A percentile compares a stretch with the other conserved stretches of the same genome.
phyloP scores from a whole-genome alignment of 2,329 filamentous ascomycete species.

The Pseudopithomyces chartarum region DNA sequence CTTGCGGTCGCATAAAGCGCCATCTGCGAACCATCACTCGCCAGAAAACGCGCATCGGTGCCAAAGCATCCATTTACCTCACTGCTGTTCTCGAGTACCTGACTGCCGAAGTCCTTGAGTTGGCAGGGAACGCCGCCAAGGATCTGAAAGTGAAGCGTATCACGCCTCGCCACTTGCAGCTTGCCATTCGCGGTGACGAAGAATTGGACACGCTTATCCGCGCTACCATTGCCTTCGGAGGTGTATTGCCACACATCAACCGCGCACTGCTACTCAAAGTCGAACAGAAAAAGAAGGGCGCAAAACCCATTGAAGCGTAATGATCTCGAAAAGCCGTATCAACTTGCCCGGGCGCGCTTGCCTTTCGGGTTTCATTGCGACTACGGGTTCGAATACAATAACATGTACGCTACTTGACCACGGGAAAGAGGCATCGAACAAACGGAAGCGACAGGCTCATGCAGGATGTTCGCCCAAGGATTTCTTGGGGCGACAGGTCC shows the following conservation, averaged over 20 bases:
- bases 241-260: conserved; percentile 99
- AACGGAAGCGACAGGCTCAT: background rate
- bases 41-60: conserved; percentile 99
- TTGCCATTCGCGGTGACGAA: conserved; percentile 97
- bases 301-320: conserved; percentile 54
- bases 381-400: background rate
- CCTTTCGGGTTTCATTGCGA: background rate
- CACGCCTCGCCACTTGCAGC: conserved; percentile 94
- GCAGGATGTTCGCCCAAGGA: background rate
- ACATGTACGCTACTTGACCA: background rate
- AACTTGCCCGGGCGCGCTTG: background rate
- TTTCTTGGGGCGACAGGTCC: background rate
- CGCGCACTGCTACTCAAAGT: conserved; percentile 93
- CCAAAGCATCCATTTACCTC: conserved; percentile 97
- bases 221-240: conserved; percentile 96
- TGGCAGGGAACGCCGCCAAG: conserved; percentile 98
- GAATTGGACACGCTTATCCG: conserved; percentile 97
- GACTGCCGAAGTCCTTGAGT: conserved; percentile 95
- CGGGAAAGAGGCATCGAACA: background rate
- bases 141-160: conserved; percentile 99
- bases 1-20: conserved; percentile 99
- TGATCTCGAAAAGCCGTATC: background rate
- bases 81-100: conserved; percentile 98
- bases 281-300: conserved; percentile 97
- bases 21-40: conserved; percentile 99